phyloP scores from a whole-genome alignment of 345 rosid genomes.

The Euphorbia pulcherrima region DNA sequence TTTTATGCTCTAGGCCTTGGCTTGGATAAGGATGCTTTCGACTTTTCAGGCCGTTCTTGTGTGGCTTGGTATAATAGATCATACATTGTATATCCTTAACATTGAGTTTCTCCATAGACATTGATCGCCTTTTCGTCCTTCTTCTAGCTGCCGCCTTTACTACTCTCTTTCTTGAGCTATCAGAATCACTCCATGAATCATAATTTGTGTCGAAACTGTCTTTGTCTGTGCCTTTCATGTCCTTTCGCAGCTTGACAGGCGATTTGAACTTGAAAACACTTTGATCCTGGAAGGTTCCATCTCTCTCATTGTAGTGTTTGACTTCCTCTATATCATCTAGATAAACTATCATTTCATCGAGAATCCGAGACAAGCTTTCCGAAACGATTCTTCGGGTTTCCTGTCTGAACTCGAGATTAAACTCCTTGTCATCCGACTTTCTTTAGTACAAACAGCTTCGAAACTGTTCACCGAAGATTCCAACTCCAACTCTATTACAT shows the following conservation, averaged over 20 bases:
- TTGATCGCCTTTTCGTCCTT: no score
- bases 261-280: constrained; percentile 57
- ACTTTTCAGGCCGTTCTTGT: constrained; percentile 12
- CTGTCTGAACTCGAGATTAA: not conserved
- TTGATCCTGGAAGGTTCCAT: constrained; percentile 42
- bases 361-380: constrained; percentile 36
- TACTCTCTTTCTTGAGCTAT: no score
- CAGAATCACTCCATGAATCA: constrained; percentile 25
- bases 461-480: constrained; percentile 3
- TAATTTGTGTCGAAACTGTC: constrained; percentile 10
- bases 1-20: not conserved
- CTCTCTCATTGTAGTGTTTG: constrained; percentile 21
- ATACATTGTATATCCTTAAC: no score
- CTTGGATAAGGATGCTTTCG: not conserved
- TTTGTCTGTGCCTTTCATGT: not conserved
- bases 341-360: constrained; percentile 36
- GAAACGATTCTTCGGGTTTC: constrained; percentile 27
- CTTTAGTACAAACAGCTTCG: constrained; percentile 9
- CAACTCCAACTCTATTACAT: constrained; percentile 17
- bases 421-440: constrained; percentile 7
- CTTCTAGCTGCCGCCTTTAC: no score
- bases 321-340: constrained; percentile 58
- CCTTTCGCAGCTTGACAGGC: not conserved
- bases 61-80: no score
- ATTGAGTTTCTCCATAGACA: no score